Conservation (phyloP, 2,329 filamentous ascomycete species). For the Ilyonectria sp. region DNA sequence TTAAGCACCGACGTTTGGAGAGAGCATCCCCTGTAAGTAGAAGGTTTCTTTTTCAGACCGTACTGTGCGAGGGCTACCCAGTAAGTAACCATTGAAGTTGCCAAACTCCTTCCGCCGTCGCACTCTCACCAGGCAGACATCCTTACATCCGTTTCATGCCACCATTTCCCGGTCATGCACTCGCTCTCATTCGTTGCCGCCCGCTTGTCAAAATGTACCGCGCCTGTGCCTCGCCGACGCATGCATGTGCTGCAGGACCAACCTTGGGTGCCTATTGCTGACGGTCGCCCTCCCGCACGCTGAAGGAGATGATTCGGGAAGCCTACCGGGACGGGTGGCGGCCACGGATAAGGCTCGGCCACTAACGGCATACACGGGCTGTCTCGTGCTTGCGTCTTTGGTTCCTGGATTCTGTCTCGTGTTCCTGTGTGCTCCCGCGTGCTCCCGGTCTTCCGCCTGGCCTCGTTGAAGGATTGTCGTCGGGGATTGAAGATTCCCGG, state of each 20-base stretch:
- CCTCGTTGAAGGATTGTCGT: neutral
- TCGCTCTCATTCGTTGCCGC: constrained; percentile 11
- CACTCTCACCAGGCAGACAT: constrained; percentile 3
- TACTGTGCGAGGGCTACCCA: no score
- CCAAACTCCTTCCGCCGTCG: neutral
- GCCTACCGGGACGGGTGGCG: constrained; percentile 5
- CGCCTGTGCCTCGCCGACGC: constrained; percentile 17
- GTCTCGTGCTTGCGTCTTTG: constrained; percentile 1
- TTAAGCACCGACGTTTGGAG: no score
- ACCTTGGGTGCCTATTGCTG: constrained; percentile 7
- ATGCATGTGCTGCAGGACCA: constrained; percentile 27
- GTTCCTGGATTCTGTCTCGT: constrained; percentile 29
- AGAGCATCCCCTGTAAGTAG: no score
- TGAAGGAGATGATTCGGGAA: constrained; percentile 1
- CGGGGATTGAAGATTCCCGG: neutral
- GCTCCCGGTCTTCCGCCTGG: neutral
- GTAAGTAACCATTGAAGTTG: no score
- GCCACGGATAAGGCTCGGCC: constrained; percentile 11
- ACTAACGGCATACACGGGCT: constrained; percentile 14
- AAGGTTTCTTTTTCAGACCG: no score
- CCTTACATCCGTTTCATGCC: constrained; percentile 24
- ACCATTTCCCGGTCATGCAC: constrained; percentile 3
- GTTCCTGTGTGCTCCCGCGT: constrained; percentile 2
- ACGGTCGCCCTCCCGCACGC: neutral
- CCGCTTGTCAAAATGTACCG: constrained; percentile 11